A percentile compares a stretch with the other conserved stretches of the same genome.
Conservation (phyloP, 371 early-diverging fungal genomes). For the Mortierella sp. region DNA sequence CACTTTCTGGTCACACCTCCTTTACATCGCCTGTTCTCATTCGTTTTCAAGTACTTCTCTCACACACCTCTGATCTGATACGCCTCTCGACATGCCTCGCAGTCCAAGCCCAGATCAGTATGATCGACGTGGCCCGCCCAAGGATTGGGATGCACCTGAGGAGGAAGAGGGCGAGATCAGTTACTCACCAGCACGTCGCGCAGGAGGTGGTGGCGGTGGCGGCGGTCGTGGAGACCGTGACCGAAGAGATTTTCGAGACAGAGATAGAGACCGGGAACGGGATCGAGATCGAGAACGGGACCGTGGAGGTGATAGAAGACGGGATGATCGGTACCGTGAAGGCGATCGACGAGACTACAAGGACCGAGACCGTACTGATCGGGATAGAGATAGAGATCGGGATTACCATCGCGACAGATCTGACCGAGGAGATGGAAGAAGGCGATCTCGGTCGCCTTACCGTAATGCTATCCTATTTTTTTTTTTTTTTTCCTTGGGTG, state of each 20-base stretch:
- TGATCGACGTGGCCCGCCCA: constrained; percentile 32
- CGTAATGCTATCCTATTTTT: constrained; percentile 10
- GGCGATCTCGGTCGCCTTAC: constrained; percentile 29
- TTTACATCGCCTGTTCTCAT: too few relatives aligned
- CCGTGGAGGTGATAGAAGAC: constrained; percentile 14
- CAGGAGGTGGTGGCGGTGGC: constrained; percentile 8
- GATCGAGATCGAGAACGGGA: constrained; percentile 15
- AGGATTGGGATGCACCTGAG: constrained; percentile 54
- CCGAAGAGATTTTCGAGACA: constrained; percentile 20
- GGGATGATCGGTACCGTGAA: constrained; percentile 24
- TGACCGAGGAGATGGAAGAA: constrained; percentile 22
- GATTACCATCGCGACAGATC: constrained; percentile 8
- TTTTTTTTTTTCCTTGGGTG: too few relatives aligned
- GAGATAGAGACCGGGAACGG: constrained; percentile 12
- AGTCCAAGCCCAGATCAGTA: constrained; percentile 42
- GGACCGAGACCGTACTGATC: too few relatives aligned
- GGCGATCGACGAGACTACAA: constrained; percentile 24
- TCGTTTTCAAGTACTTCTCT: too few relatives aligned
- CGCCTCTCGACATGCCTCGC: constrained; percentile 38
- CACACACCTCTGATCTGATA: too few relatives aligned
- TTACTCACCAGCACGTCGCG: constrained; percentile 13
- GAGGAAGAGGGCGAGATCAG: constrained; percentile 53
- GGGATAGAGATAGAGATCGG: constrained; percentile 4
- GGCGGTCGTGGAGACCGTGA: constrained; percentile 15
- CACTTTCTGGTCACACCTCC: too few relatives aligned